These are phyloP conservation scores for Colletotrichum graminicola DNA, from an alignment of 2,329 filamentous ascomycete genomes.

Conservation along the genomic window DNA sequence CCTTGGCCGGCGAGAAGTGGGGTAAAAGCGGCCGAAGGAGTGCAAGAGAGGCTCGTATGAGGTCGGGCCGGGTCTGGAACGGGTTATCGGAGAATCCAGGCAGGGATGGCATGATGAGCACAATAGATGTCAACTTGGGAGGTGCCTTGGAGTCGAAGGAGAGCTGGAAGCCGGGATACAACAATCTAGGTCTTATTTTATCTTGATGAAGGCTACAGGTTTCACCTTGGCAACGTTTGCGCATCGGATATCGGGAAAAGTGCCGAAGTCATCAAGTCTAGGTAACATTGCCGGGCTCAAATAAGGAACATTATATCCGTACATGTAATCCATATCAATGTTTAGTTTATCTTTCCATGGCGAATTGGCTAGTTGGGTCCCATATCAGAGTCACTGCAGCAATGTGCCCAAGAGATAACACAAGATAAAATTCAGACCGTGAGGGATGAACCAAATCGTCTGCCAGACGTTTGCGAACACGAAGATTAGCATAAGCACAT, in stretches of 20 bases:
- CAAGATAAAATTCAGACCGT: conserved; percentile 41
- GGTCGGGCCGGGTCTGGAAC: conserved; percentile 51
- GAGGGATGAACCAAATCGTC: conserved; percentile 43
- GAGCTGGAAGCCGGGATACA: neutral
- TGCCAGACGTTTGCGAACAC: conserved; percentile 43
- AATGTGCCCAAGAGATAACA: conserved; percentile 45
- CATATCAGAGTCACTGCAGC: conserved; percentile 46
- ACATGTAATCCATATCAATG: too few species aligned
- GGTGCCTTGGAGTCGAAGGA: neutral
- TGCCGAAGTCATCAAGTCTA: neutral
- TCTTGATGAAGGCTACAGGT: neutral
- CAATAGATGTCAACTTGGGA: neutral
- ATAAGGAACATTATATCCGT: neutral
- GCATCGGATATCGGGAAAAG: conserved; percentile 23
- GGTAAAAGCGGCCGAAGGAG: conserved; percentile 50
- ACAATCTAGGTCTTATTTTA: conserved; percentile 24
- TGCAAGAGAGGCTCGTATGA: conserved; percentile 51
- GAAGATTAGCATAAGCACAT: conserved; percentile 45
- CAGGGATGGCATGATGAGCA: conserved; percentile 51
- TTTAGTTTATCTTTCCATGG: neutral
- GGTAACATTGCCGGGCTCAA: neutral
- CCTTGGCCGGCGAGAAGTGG: conserved; percentile 52
- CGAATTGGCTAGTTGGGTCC: conserved; percentile 33
- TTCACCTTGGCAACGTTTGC: conserved; percentile 1
- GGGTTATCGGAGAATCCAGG: conserved; percentile 58